Evolutionary conservation across 257 asterid species (phyloP), one percentile per base, ranked within the genome.

Genomic region (Nicotiana benthamiana): DNA sequence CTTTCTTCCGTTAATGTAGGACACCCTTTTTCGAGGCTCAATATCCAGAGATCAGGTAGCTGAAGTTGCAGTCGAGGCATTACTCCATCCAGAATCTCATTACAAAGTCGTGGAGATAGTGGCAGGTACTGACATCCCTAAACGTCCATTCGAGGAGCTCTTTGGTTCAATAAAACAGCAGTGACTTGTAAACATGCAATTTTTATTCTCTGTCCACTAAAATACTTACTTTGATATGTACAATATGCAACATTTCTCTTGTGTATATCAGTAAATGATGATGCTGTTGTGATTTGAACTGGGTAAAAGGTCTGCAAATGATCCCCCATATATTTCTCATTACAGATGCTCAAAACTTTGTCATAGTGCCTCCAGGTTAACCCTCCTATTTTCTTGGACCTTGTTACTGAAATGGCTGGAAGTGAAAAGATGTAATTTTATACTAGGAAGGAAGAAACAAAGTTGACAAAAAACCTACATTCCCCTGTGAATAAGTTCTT

Each of bases 11-110:
- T 81, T n/a, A 65, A 20, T 18, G n/a, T 78, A 95, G 99, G 99
- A 95, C 84, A 95, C 96, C 0, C 94, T 95, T 46, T 95, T 28
- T 68, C 94, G 68, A 79, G 99, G 98, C 43, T 89, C 98, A 18
- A 95, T 93, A 83, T 91, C 99, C 0, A 90, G 99, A 83, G 99
- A 92, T 82, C 98, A 91, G 84, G 99, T 93, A 28, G 98, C 99
- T 20, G 94, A 93, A 84, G 97, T 91, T 84, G 95, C 98, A 59
- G 99, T 89, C 0, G 96, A 91, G 89, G 98, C 99, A 26, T 85
- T 95, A 89, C 87, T 88, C 59, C 90, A 81, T 79, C 90, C 92
- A 1, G 97, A 90, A 82, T 89, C 99, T 57, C 66, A 80, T 68
- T 90, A 91, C 90, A 93, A 95, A 80, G 98, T 92, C 36, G 94